phyloP scores from a whole-genome alignment of 2,329 filamentous ascomycete species.

The Onygena corvina region DNA sequence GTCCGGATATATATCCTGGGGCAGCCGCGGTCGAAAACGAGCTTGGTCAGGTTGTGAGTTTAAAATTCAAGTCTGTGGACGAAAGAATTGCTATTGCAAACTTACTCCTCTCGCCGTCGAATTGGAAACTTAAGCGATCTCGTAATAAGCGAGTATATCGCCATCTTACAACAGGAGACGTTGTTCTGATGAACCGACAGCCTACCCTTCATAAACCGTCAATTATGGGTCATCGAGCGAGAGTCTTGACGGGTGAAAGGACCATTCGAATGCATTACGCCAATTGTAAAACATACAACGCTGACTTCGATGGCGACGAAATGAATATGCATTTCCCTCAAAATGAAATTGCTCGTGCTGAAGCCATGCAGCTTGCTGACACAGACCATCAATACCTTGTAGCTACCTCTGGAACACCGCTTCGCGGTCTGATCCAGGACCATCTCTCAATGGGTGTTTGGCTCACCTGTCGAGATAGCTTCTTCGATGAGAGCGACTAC shows the following conservation, averaged over 20 bases:
- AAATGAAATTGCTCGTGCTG: conserved; percentile 84
- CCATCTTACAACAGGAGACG: conserved; percentile 90
- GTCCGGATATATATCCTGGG: conserved; percentile 84
- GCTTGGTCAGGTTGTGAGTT: conserved; percentile 76
- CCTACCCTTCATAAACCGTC: conserved; percentile 96
- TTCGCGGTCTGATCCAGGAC: conserved; percentile 95
- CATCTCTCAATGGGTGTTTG: conserved; percentile 90
- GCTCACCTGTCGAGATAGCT: conserved; percentile 80
- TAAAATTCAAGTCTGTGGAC: conserved; percentile 75
- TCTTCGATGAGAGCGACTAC: conserved; percentile 79
- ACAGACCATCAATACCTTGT: conserved; percentile 96
- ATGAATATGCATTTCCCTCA: conserved; percentile 99
- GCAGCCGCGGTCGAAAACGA: conserved; percentile 93
- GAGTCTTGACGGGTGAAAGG: conserved; percentile 85
- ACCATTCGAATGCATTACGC: conserved; percentile 99
- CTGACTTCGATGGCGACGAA: conserved; percentile 97
- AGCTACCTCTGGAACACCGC: conserved; percentile 80
- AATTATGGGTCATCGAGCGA: conserved; percentile 94
- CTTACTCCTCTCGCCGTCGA: conserved; percentile 77
- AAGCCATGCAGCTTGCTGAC: conserved; percentile 85
- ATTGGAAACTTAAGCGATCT: conserved; percentile 58
- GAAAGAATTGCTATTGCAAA: conserved; percentile 85
- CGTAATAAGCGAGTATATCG: conserved; percentile 93
- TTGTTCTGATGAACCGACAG: conserved; percentile 97
- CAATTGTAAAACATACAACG: conserved; percentile 98